phyloP scores from a whole-genome alignment of 768 basidiomycete species.

The Cubamyces sp. region DNA sequence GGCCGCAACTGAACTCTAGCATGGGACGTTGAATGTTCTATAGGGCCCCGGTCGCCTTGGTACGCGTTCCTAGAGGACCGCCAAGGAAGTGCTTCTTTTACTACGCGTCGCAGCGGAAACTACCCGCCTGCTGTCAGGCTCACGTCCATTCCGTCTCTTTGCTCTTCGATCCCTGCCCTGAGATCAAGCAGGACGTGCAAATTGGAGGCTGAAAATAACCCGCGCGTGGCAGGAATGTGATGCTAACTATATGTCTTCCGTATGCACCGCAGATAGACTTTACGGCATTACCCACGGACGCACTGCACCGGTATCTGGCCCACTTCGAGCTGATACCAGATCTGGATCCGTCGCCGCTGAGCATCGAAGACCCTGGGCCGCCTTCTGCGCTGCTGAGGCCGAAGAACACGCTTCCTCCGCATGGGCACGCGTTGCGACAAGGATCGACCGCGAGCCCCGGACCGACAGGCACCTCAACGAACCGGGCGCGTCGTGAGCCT shows the following conservation, averaged over 20 bases:
- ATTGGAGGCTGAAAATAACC: background rate
- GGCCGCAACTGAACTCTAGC: background rate
- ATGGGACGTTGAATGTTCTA: background rate
- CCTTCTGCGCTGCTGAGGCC: constrained; percentile 63
- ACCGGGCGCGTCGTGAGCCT: constrained; percentile 71
- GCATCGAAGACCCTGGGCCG: constrained; percentile 69
- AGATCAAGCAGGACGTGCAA: background rate
- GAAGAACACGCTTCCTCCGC: constrained; percentile 40
- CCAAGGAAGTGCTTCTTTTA: background rate
- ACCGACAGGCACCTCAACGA: constrained; percentile 56
- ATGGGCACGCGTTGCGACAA: constrained; percentile 53
- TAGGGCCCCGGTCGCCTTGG: constrained; percentile 19
- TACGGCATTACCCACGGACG: constrained; percentile 62
- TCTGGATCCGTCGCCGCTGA: constrained; percentile 71
- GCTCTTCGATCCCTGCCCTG: background rate
- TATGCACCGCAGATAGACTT: constrained; percentile 67
- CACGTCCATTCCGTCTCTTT: background rate
- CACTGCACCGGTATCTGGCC: constrained; percentile 72
- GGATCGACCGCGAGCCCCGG: constrained; percentile 32
- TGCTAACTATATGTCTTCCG: constrained; percentile 1
- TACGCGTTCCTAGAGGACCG: constrained; percentile 4
- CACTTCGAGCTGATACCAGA: constrained; percentile 73
- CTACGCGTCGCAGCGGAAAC: constrained; percentile 1
- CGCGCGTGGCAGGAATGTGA: background rate
- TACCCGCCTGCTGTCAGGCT: constrained; percentile 3